Evolutionary conservation across 2,329 filamentous ascomycete species (phyloP).

Genomic region (Davidsoniella neocaledoniae): DNA sequence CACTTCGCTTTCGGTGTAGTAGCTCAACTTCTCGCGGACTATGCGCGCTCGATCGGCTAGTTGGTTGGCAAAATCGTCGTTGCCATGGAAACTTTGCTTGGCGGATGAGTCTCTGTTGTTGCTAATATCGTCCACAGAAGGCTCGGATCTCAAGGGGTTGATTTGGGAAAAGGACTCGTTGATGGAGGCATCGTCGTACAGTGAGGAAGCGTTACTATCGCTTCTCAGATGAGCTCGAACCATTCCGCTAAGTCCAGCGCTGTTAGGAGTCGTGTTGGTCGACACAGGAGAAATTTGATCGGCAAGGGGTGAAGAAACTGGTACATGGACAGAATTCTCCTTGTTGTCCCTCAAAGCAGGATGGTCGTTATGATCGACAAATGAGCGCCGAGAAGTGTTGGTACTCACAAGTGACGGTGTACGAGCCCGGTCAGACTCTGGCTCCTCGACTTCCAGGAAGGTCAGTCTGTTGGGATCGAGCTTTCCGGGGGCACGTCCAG

Average conservation of each 20-base stretch:
- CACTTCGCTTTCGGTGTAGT: conserved; percentile 46
- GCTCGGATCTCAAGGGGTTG: conserved; percentile 22
- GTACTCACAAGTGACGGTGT: conserved; percentile 10
- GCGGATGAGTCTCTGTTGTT: background rate
- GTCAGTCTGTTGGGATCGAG: conserved; percentile 18
- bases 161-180: conserved; percentile 18
- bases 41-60: conserved; percentile 53
- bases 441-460: conserved; percentile 29
- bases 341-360: conserved; percentile 8
- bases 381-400: conserved; percentile 5
- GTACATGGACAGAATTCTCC: too few species aligned
- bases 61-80: conserved; percentile 57
- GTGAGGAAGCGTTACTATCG: conserved; percentile 65
- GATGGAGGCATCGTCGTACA: conserved; percentile 40
- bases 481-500: conserved; percentile 9
- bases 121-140: conserved; percentile 15
- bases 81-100: background rate
- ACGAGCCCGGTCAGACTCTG: conserved; percentile 18
- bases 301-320: conserved; percentile 35
- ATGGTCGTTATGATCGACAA: conserved; percentile 11
- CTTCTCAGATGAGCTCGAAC: conserved; percentile 71
- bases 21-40: conserved; percentile 57
- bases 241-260: conserved; percentile 56
- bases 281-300: conserved; percentile 48
- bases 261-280: conserved; percentile 2